These are phyloP conservation scores for Apocynum venetum DNA, from an alignment of 257 asterid species.

Conservation along the genomic window DNA sequence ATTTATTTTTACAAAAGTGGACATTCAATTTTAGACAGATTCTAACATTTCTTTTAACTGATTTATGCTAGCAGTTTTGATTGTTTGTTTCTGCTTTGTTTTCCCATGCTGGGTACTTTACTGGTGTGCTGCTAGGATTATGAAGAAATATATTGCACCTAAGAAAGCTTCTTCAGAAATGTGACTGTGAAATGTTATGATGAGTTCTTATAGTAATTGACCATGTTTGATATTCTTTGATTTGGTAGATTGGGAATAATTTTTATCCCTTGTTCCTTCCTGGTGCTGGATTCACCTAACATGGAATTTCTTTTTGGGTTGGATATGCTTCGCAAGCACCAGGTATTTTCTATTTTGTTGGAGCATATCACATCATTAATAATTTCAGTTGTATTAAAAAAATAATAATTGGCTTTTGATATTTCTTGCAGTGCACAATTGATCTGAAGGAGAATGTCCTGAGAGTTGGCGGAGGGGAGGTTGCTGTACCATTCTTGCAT, in stretches of 20 bases:
- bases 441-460: constrained; percentile 90
- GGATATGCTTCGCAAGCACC: constrained; percentile 99
- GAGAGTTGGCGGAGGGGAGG: constrained; percentile 99
- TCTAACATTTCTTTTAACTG: not conserved
- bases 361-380: constrained; percentile 6
- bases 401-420: not conserved
- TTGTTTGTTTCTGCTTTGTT: not conserved
- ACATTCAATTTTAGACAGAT: too few relatives aligned
- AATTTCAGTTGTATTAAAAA: constrained; percentile 5
- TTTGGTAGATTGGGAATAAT: constrained; percentile 64
- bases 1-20: too few relatives aligned
- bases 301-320: constrained; percentile 98
- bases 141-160: not conserved
- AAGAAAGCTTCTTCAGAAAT: not conserved
- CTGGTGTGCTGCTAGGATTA: not conserved
- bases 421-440: constrained; percentile 70
- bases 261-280: constrained; percentile 91
- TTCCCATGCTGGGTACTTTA: not conserved
- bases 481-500: constrained; percentile 83
- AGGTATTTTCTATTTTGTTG: constrained; percentile 39
- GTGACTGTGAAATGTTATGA: not conserved
- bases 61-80: not conserved
- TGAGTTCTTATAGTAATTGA: not conserved
- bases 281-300: constrained; percentile 90
- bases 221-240: constrained; percentile 15